Base-by-base conservation (phyloP, 2,329 filamentous ascomycete genomes). In the Botrytis galanthina region DNA sequence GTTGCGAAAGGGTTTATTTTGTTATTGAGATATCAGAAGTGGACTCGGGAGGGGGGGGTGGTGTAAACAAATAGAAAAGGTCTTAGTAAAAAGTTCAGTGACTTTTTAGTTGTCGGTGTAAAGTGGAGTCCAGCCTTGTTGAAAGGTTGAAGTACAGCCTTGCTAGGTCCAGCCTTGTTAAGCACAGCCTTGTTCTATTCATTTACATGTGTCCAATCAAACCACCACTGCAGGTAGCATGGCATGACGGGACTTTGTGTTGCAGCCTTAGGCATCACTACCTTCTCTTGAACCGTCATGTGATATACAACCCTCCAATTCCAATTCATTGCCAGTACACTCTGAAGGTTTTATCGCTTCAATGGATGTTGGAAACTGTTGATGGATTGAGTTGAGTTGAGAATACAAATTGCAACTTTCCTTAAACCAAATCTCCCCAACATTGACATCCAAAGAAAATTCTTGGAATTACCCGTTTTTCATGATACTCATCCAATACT, bases 21-120 rank as follows among this genome's bases (percentile, higher is more conserved):
- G 63, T 26, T 66, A 66, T 66, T 35, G 29, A 12, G 57, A 60
- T 60, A 62, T n/a, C 26, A 29, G 60, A 57, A 57, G 48, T 39
- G 64, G 64, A 67, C 46, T 67, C 51, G 48, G 20, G 44, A 46
- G 32, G 22, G 61, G 26, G 29, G 42, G 20, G 6, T 12, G 59
- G 32, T 51, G 46, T 68, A 68, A 68, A 68, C 48, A 68, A 67
- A 39, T 68, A 39, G 32, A 37, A 51, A 67, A 37, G 20, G n/a
- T 20, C 29, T 32, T 66, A 37, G 26, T 16, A 35, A 66, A 66
- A 64, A 48, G 42, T 35, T 37, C 29, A 32, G 42, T 26, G 29
- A 18, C 59, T n/a, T 61, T 29, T n/a, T 18, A 54, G 14, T 29
- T 54, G 51, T 54, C 18, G 9, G n/a, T 57, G 51, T 29, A 12